Evolutionary conservation across 2,329 filamentous ascomycete species (phyloP).

Genomic region (Aureobasidium sp.): DNA sequence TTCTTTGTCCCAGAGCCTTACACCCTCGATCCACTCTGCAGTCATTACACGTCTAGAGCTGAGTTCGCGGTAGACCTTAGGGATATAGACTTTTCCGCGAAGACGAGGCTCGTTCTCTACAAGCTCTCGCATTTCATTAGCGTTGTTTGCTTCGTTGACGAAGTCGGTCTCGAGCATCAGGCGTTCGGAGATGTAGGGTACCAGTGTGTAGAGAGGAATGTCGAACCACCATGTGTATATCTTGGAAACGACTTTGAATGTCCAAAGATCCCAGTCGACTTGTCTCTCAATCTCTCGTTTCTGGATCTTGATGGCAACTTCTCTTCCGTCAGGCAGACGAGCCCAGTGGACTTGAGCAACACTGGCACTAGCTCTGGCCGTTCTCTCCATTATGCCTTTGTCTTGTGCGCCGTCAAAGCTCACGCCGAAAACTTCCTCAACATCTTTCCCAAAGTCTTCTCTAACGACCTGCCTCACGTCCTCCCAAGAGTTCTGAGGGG

Average conservation of each 20-base stretch:
- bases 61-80: slow-evolving; percentile 73
- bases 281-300: slow-evolving; percentile 90
- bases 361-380: slow-evolving; percentile 71
- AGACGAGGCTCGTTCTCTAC: slow-evolving; percentile 70
- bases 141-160: slow-evolving; percentile 81
- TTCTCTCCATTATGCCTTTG: slow-evolving; percentile 63
- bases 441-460: slow-evolving; percentile 76
- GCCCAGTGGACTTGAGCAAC: slow-evolving; percentile 98
- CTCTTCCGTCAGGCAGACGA: slow-evolving; percentile 71
- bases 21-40: slow-evolving; percentile 95
- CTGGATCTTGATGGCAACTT: slow-evolving; percentile 94
- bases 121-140: slow-evolving; percentile 71
- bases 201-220: slow-evolving; percentile 81
- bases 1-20: slow-evolving; percentile 86
- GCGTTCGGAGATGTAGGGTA: slow-evolving; percentile 91
- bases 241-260: slow-evolving; percentile 77
- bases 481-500: slow-evolving; percentile 82
- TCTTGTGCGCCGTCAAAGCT: slow-evolving; percentile 56
- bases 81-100: slow-evolving; percentile 77
- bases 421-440: slow-evolving; percentile 88
- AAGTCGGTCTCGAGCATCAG: slow-evolving; percentile 92
- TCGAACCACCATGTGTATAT: slow-evolving; percentile 86
- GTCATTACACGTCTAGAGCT: slow-evolving; percentile 80
- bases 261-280: slow-evolving; percentile 91
- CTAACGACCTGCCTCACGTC: slow-evolving; percentile 78